Base-by-base conservation (phyloP, 2,329 filamentous ascomycete species). In the Sclerotinia subarctica region DNA sequence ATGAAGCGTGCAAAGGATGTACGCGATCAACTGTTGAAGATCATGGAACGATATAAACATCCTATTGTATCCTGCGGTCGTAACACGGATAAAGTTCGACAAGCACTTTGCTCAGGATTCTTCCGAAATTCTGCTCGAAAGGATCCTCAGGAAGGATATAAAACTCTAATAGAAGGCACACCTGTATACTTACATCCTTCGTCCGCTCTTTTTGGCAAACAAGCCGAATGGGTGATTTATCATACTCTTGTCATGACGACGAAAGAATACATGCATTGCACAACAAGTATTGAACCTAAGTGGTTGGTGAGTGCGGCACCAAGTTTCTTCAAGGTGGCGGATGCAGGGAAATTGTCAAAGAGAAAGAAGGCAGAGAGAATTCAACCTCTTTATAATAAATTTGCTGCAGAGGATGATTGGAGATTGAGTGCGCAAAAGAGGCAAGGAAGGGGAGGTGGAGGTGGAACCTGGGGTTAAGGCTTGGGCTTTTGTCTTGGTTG, bases 251-350 rank as follows among this genome's bases (percentile, higher is more conserved):
- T 98, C 10, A 85, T 98, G 74, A 99, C 95, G 32, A 96, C 91
- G 32, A 94, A 96, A 81, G 95, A 99, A 81, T 99, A 98, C 80
- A 98, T 99, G 95, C 94, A 97, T 76, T 92, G 88, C 77, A 95
- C 93, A 19, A 97, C 93, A 4, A 86, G 87, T 5, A 98, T 99
- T 75, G 95, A 99, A 80, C 94, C 95, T 11, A 97, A 96, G 76
- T 90, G 88, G 88, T 85, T 99, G 29, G 93, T 98, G 0, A 94
- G 97, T 75, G 94, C 94, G 17, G 95, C 96, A n/a, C 95, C 96
- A 13, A 97, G 93, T 0, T 99, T 98, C 82, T 99, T 98, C 88
- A 97, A 96, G 85, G 93, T 98, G 5, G 94, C 95, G 24, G 89
- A 92, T 0, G 94, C 90, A 47, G 66, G 52, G 10, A 84, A 87